A percentile compares a stretch with the other conserved stretches of the same genome.
These are phyloP conservation scores for Spathaspora girioi DNA, from an alignment of 805 yeast species.

Conservation along the genomic window DNA sequence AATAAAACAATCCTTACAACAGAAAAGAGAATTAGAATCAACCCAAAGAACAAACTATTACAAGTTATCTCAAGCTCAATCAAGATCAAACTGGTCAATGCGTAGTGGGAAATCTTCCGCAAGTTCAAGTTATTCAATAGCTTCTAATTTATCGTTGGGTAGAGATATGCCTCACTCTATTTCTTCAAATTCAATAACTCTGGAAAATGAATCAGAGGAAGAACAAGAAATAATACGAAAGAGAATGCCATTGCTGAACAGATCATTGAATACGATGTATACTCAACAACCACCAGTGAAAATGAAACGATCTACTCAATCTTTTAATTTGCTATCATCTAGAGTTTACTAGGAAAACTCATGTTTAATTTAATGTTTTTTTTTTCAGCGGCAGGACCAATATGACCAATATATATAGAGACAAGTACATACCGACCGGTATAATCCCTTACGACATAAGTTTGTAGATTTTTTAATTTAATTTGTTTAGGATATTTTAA, in stretches of 20 bases:
- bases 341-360: background rate
- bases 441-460: background rate
- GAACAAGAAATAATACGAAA: slow-evolving; percentile 2
- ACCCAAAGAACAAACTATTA: slow-evolving; percentile 26
- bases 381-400: background rate
- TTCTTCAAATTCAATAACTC: slow-evolving; percentile 5
- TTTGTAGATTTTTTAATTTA: background rate
- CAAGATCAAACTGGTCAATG: slow-evolving; percentile 9
- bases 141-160: slow-evolving; percentile 15
- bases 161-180: slow-evolving; percentile 3
- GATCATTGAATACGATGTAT: slow-evolving; percentile 6
- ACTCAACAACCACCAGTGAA: background rate
- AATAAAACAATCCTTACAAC: slow-evolving; percentile 52
- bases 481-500: background rate
- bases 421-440: no score
- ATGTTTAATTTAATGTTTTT: background rate
- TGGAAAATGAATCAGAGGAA: background rate
- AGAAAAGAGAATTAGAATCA: slow-evolving; percentile 22
- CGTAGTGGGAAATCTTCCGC: slow-evolving; percentile 7
- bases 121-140: slow-evolving; percentile 10
- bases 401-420: background rate
- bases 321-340: background rate
- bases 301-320: background rate
- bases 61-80: slow-evolving; percentile 22
- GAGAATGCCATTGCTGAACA: slow-evolving; percentile 11